Conservation (phyloP, 164 flowering plant species). For the Sedum album region DNA sequence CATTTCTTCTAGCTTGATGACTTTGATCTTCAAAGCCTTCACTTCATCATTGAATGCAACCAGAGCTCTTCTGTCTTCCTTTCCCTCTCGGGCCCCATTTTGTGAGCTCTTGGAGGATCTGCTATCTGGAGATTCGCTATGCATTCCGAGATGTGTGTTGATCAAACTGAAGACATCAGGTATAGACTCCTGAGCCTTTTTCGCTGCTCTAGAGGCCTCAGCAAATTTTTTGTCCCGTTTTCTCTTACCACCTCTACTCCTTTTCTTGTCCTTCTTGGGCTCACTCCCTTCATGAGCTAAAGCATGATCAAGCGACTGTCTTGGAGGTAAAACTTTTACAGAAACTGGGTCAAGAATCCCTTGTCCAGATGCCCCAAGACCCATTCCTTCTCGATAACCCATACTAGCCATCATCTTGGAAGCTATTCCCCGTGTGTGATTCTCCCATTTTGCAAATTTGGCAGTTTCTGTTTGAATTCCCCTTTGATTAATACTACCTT, state of each 20-base stretch:
- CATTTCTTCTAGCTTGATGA: constrained; percentile 86
- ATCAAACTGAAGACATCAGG: constrained; percentile 80
- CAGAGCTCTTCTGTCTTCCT: constrained; percentile 58
- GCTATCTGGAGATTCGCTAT: constrained; percentile 28
- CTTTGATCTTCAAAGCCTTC: constrained; percentile 47
- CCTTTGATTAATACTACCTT: constrained; percentile 35
- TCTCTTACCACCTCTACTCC: constrained; percentile 84
- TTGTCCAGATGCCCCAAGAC: constrained; percentile 76
- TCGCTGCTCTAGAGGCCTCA: constrained; percentile 52
- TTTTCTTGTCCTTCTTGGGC: constrained; percentile 35
- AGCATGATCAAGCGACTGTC: constrained; percentile 86
- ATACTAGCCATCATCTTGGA: constrained; percentile 99
- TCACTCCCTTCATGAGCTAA: constrained; percentile 26
- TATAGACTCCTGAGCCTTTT: constrained; percentile 33
- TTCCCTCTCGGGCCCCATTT: constrained; percentile 21
- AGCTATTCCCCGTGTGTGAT: constrained; percentile 95
- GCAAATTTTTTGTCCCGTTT: constrained; percentile 86
- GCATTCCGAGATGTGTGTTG: constrained; percentile 65
- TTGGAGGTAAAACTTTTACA: constrained; percentile 75
- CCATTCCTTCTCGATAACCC: constrained; percentile 98
- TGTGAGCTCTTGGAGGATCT: constrained; percentile 28
- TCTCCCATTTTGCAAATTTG: constrained; percentile 89
- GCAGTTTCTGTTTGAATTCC: constrained; percentile 85
- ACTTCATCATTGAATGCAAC: constrained; percentile 73
- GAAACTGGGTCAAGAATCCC: constrained; percentile 71